phyloP scores from a whole-genome alignment of 2,329 filamentous ascomycete genomes.

The Colletotrichum spaethianum region DNA sequence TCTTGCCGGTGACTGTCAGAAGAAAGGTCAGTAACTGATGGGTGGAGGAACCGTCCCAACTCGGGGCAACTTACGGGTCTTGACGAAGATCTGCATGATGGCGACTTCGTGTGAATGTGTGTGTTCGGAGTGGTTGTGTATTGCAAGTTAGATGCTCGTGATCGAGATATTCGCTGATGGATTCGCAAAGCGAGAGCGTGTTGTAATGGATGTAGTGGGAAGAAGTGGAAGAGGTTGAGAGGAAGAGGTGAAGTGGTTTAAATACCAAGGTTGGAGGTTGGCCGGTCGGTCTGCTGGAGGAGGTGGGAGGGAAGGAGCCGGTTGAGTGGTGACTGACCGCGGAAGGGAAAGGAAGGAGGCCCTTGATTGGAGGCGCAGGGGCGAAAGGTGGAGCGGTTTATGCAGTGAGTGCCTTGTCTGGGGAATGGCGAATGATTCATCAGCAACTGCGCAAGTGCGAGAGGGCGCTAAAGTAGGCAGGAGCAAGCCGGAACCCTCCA shows the following conservation, averaged over 20 bases:
- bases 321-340: slow-evolving; percentile 34
- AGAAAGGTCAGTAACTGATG: slow-evolving; percentile 58
- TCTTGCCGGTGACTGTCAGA: slow-evolving; percentile 82
- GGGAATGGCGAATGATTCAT: slow-evolving; percentile 54
- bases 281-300: slow-evolving; percentile 13
- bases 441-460: slow-evolving; percentile 47
- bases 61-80: slow-evolving; percentile 80
- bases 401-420: slow-evolving; percentile 42
- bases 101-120: slow-evolving; percentile 49
- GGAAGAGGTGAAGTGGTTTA: slow-evolving; percentile 31
- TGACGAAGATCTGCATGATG: slow-evolving; percentile 98
- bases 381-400: slow-evolving; percentile 47
- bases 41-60: slow-evolving; percentile 47
- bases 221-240: slow-evolving; percentile 3
- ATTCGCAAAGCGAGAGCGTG: slow-evolving; percentile 8
- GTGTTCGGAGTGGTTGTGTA: slow-evolving; percentile 38
- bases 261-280: slow-evolving; percentile 28
- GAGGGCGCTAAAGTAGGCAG: slow-evolving; percentile 35
- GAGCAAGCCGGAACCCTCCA: slow-evolving; percentile 54
- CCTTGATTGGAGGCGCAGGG: slow-evolving; percentile 29
- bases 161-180: not conserved
- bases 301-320: slow-evolving; percentile 23
- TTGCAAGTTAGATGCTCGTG: slow-evolving; percentile 10
- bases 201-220: slow-evolving; percentile 30
- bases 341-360: slow-evolving; percentile 34